Conservation (phyloP, 169 alveolate species). For the Cryptosporidium xiaoi region DNA sequence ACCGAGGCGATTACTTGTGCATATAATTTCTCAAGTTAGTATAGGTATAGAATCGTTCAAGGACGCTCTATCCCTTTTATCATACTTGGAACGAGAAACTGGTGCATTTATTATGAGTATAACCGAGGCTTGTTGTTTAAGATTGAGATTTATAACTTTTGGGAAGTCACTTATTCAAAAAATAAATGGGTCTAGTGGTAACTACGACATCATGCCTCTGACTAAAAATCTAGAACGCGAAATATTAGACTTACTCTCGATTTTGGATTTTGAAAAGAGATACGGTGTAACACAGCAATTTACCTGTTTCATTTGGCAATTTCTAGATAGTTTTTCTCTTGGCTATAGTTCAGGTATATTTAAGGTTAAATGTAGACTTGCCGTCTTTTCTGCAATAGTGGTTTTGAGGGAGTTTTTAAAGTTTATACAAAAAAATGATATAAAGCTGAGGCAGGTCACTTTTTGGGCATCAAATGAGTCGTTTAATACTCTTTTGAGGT, state of each 20-base stretch:
- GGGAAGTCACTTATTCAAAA: conserved; percentile 2
- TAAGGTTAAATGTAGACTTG: conserved; percentile 42
- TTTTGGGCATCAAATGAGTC: conserved; percentile 58
- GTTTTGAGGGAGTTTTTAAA: conserved; percentile 49
- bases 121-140: conserved; percentile 41
- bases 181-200: neutral
- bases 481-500: conserved; percentile 39
- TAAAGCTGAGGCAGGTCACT: conserved; percentile 9
- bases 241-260: conserved; percentile 13
- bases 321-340: conserved; percentile 12
- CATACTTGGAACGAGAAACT: conserved; percentile 31
- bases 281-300: conserved; percentile 36
- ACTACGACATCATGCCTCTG: neutral
- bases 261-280: neutral
- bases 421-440: neutral
- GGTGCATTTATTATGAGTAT: conserved; percentile 23
- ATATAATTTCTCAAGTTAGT: conserved; percentile 46
- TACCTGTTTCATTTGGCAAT: conserved; percentile 68
- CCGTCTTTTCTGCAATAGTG: conserved; percentile 46
- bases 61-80: conserved; percentile 32
- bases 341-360: neutral
- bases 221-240: conserved; percentile 23
- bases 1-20: conserved; percentile 46
- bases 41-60: conserved; percentile 61
- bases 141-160: conserved; percentile 50